Base-by-base conservation (phyloP, 352 stramenopile genomes). In the Phytopythium chamaehyphon region DNA sequence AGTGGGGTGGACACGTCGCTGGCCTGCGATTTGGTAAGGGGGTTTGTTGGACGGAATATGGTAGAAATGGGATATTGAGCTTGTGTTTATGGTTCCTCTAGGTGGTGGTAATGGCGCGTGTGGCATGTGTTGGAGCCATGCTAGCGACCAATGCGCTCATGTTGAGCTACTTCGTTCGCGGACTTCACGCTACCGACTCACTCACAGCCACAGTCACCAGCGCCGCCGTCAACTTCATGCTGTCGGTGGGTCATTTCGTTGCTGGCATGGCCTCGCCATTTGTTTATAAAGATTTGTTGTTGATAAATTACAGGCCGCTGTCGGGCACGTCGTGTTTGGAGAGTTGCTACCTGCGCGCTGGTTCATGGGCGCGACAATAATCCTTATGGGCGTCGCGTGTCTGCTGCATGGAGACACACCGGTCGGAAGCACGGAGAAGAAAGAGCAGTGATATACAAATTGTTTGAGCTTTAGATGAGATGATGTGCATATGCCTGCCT, bases 121-220 rank as follows among this genome's bases (percentile, higher is more conserved):
- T 82, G 2, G 37, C 63, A 22, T 87, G 76, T 52, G 74, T 94
- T 22, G 66, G 42, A 0, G 63, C 88, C 14, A 94, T 94, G 83
- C 66, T 94, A 36, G 61, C 51, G 15, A 73, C 69, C 9, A 92
- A 94, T 48, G 73, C 62, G 0, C 47, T 90, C 42, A 94, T 94
- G 83, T 71, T 94, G 46, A 73, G 63, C 57, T 91, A 67, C 63
- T 94, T 94, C 44, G 77, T 94, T 52, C 78, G 86, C 22, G 81
- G 81, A 0, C 58, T 94, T 1, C 83, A 94, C 37, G 81, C 92
- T 62, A 92, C 83, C 14, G 83, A 94, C 64, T 94, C 83, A 18
- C 73, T 94, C 19, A 94, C 83, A 1, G 81, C 83, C 9, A 94
- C 83, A 1, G 78, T 94, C 63, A 92, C 83, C 5, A 92, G 81